Evolutionary conservation across 495 filamentous ascomycete genomes (phyloP).

Genomic region (Pyrenopolyporus hunteri): DNA sequence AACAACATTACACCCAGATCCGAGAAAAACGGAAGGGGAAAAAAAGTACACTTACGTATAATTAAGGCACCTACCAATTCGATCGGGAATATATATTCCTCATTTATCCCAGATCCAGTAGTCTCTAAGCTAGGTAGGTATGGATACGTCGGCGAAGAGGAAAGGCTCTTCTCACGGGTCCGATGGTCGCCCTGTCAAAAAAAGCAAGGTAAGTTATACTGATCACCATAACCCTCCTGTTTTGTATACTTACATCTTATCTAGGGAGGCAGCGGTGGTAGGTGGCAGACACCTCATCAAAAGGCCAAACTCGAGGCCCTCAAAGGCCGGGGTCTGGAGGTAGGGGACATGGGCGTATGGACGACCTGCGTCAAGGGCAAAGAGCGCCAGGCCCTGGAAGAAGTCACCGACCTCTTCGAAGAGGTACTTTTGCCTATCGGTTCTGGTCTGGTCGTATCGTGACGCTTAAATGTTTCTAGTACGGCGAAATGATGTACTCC

Average conservation of each 20-base stretch:
- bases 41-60: no score
- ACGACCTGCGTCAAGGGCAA: conserved; percentile 82
- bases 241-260: background rate
- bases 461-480: conserved; percentile 46
- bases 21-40: no score
- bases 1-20: no score
- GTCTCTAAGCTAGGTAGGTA: background rate
- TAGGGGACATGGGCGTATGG: conserved; percentile 87
- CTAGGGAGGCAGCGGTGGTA: conserved; percentile 58
- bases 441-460: background rate
- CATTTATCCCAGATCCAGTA: background rate
- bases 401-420: conserved; percentile 74
- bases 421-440: conserved; percentile 60
- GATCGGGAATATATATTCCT: no score
- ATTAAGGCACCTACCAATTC: no score
- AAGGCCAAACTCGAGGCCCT: conserved; percentile 48
- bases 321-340: conserved; percentile 57
- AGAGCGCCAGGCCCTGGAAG: conserved; percentile 77
- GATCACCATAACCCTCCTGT: background rate
- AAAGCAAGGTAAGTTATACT: conserved; percentile 40
- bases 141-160: conserved; percentile 36
- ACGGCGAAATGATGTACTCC: conserved; percentile 64
- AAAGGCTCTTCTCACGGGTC: conserved; percentile 25
- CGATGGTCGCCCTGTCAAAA: conserved; percentile 32
- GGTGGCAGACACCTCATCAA: conserved; percentile 62